phyloP scores from a whole-genome alignment of 108 stramenopile genomes.

The Cyclotella sp. region DNA sequence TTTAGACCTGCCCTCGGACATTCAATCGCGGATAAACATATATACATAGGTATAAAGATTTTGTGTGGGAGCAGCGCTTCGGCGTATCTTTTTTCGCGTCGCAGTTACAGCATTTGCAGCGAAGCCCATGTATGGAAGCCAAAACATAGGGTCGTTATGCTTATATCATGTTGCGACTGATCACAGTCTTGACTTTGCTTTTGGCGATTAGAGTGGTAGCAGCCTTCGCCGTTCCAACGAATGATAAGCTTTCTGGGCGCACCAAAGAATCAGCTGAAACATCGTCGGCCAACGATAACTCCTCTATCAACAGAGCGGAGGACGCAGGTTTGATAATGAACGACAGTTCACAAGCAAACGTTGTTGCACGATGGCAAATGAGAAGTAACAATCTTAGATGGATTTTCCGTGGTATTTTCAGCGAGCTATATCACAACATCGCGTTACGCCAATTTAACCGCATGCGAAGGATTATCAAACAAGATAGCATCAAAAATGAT shows the following conservation, averaged over 20 bases:
- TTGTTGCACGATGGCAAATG: background rate
- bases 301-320: background rate
- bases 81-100: no score
- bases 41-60: no score
- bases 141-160: no score
- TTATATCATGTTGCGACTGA: background rate
- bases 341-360: no score
- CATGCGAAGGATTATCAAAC: conserved; percentile 2
- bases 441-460: conserved; percentile 22
- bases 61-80: no score
- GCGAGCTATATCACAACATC: conserved; percentile 39
- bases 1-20: no score
- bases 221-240: background rate
- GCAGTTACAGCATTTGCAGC: no score
- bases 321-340: background rate
- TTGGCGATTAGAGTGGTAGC: background rate
- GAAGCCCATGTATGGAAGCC: no score
- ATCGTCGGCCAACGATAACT: background rate
- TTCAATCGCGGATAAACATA: no score
- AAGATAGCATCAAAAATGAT: background rate
- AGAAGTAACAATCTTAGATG: conserved; percentile 45
- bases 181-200: background rate
- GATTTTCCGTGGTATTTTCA: conserved; percentile 40
- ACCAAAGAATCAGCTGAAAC: background rate
- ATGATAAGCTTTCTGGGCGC: background rate